Evolutionary conservation across 75 land plant species (phyloP), one percentile per base, ranked within the genome.

Genomic region (Larix kaempferi): DNA sequence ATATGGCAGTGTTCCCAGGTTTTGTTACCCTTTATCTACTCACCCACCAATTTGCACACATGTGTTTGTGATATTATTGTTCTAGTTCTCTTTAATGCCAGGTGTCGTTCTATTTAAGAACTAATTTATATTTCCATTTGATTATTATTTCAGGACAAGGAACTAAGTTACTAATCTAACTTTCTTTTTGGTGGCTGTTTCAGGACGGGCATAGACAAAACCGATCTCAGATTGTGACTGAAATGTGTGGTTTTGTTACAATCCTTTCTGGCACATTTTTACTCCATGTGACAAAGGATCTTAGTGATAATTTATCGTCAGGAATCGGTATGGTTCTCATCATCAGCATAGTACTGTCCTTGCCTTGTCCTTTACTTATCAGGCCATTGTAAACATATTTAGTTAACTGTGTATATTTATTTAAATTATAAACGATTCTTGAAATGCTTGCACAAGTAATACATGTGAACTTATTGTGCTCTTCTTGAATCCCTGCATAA

Each of bases 131-230:
- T 44, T 44, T 44, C 11, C 52, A 44, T 44, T 44, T 44, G 52
- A 44, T 44, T 7, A 44, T 44, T 44, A 22, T 39, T 76, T 29
- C 19, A 25, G 29, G 60, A 59, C n/a, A 33, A 59, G 29, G 1
- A 29, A 60, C 19, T 57, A 41, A 67, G n/a, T n/a, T n/a, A n/a
- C n/a, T n/a, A n/a, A n/a, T 67, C 2, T 67, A 35, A n/a, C n/a
- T 41, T 67, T 11, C 21, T 49, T 21, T n/a, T 27, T 73, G 80
- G 57, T 69, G 72, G 26, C 27, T 11, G 41, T 39, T 86, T 64
- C 84, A 95, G 99, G 99, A 96, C 65, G 94, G 96, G 96, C 92
- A 91, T 76, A 85, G 88, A 23, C 96, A 96, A 77, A 86, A 80
- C 79, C 83, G 83, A 25, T 74, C 86, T 67, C 85, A 84, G 78